Conservation (phyloP, 2,329 filamentous ascomycete species). For the Neurospora sp. region DNA sequence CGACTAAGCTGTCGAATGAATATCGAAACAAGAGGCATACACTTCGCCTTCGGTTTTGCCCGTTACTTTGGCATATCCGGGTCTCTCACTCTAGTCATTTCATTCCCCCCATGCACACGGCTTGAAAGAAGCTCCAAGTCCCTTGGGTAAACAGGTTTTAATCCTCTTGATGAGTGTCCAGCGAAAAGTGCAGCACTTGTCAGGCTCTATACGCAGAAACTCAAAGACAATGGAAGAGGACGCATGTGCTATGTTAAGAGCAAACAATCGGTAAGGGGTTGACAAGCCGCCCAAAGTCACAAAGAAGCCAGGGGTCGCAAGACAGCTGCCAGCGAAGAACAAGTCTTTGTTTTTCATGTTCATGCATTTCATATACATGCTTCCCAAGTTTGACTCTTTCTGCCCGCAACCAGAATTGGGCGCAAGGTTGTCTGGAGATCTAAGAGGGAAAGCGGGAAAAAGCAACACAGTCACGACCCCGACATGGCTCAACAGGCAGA, state of each 20-base stretch:
- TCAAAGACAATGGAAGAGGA: neutral
- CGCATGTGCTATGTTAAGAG: neutral
- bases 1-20: too few relatives aligned
- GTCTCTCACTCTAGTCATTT: too few relatives aligned
- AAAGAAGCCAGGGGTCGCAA: neutral
- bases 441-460: neutral
- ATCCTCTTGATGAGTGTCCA: neutral
- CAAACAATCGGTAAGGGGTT: neutral
- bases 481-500: neutral
- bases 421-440: neutral
- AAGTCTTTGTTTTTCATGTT: neutral
- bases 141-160: neutral
- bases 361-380: neutral
- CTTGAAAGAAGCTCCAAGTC: neutral
- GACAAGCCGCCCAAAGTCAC: neutral
- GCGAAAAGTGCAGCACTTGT: neutral
- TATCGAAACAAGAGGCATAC: too few relatives aligned
- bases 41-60: too few relatives aligned
- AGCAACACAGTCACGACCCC: neutral
- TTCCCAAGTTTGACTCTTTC: neutral
- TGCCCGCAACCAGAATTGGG: neutral
- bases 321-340: neutral
- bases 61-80: too few relatives aligned
- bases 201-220: neutral
- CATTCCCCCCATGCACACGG: neutral